Percentiles rank a stretch among this genome's conserved stretches.
Evolutionary conservation across 2,329 filamentous ascomycete species (phyloP).

Genomic region (Lasiodiplodia theobromae): DNA sequence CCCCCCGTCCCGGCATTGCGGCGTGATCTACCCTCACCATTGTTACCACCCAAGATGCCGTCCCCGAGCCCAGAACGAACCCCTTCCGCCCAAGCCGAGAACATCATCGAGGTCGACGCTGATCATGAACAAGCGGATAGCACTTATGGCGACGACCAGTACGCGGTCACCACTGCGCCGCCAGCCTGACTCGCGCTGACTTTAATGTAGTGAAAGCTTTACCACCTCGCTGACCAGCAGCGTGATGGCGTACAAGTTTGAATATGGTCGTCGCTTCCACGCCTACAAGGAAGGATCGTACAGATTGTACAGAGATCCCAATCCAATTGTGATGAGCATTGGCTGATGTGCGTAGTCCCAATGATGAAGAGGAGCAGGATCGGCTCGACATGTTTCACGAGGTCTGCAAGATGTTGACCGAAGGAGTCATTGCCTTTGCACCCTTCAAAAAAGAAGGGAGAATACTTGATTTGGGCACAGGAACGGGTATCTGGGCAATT

Average conservation of each 20-base stretch:
- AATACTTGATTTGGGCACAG: conserved; percentile 38
- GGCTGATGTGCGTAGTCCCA: conserved; percentile 33
- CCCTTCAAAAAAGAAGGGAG: conserved; percentile 41
- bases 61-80: background rate
- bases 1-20: background rate
- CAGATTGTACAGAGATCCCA: conserved; percentile 38
- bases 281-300: conserved; percentile 30
- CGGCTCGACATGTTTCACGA: conserved; percentile 42
- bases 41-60: background rate
- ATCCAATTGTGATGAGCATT: conserved; percentile 40
- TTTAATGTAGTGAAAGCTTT: conserved; percentile 20
- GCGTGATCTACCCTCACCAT: background rate
- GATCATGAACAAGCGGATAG: background rate
- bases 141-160: conserved; percentile 7
- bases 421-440: conserved; percentile 32
- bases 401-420: conserved; percentile 32
- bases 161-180: background rate
- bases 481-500: conserved; percentile 8
- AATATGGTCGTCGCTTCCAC: conserved; percentile 41
- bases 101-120: conserved; percentile 10
- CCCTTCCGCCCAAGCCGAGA: background rate
- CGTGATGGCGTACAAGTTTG: conserved; percentile 34
- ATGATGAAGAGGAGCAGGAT: conserved; percentile 42
- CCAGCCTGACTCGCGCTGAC: background rate
- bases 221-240: conserved; percentile 21